Evolutionary conservation across 108 stramenopile species (phyloP).

Genomic region (Asterionellopsis glacialis): DNA sequence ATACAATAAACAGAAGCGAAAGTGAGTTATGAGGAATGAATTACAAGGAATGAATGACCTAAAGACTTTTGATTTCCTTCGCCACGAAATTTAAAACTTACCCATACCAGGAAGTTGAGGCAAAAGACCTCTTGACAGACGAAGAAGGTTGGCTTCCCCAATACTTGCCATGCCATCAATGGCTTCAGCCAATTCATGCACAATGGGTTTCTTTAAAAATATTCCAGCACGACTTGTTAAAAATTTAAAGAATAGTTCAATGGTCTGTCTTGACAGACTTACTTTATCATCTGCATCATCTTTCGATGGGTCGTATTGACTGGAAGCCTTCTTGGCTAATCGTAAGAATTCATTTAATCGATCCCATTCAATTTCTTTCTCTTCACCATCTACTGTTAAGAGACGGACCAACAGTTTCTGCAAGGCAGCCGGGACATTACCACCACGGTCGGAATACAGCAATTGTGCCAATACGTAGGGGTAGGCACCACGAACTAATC

Average conservation of each 20-base stretch:
- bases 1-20: no score
- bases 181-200: constrained; percentile 77
- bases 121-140: constrained; percentile 51
- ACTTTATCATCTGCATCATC: constrained; percentile 34
- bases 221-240: constrained; percentile 76
- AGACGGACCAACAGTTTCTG: constrained; percentile 61
- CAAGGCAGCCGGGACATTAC: constrained; percentile 57
- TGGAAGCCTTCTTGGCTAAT: constrained; percentile 74
- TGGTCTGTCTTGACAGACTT: constrained; percentile 61
- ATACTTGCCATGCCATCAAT: constrained; percentile 87
- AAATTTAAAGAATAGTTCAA: constrained; percentile 75
- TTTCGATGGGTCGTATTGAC: constrained; percentile 59
- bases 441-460: constrained; percentile 46
- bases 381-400: constrained; percentile 68
- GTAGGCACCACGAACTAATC: constrained; percentile 89
- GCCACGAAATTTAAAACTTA: no score
- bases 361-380: constrained; percentile 54
- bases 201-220: constrained; percentile 79
- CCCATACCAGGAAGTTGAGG: constrained; percentile 70
- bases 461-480: constrained; percentile 86
- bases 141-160: constrained; percentile 66
- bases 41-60: no score
- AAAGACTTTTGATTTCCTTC: no score
- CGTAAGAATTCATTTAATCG: constrained; percentile 62
- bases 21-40: no score